Evolutionary conservation across 106 monocot genomes (phyloP), one percentile per base, ranked within the genome.

Genomic region (Dendrobium catenatum): DNA sequence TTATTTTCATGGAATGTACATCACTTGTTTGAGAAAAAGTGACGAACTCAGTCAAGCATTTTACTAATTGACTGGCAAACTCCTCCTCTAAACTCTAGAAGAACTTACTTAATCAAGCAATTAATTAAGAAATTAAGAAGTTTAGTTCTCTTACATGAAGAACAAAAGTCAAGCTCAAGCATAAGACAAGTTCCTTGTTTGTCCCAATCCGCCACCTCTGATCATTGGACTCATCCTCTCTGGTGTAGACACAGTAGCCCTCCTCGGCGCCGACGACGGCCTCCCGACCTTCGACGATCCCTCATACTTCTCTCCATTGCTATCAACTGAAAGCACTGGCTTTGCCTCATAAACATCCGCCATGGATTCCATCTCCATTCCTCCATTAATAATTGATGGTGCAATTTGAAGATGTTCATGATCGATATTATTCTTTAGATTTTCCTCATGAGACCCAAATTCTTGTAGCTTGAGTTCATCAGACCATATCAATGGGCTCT

Each of bases 401-500:
- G 55, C 70, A 20, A 85, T 75, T 8, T 68, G 86, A 43, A 64
- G 79, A 48, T 82, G 82, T 0, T 31, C 68, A 68, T 68, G 31
- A 31, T 31, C 68, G 13, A 29, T 26, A 43, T 80, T 86, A 41
- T 84, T 81, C 83, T 84, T 85, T 22, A 20, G 22, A 22, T 22
- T 61, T n/a, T 61, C 61, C 2, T 83, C 86, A 16, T 82, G 85
- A 17, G 76, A 42, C 42, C 80, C 86, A 10, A 84, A 41, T 42
- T 87, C 84, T 77, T 86, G 84, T 5, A 81, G 67, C 0, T 78
- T 72, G 33, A 85, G 76, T 9, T 87, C 89, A 44, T 86, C 92
- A 41, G 83, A 82, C 92, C 92, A 92, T 5, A 88, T 68, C 88
- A 92, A 81, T 29, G 88, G 88, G 68, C 82, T 86, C 81, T 92